Conservation (phyloP, 192 early-diverging fungal species). For the Jimgerdemannia flammicorona region DNA sequence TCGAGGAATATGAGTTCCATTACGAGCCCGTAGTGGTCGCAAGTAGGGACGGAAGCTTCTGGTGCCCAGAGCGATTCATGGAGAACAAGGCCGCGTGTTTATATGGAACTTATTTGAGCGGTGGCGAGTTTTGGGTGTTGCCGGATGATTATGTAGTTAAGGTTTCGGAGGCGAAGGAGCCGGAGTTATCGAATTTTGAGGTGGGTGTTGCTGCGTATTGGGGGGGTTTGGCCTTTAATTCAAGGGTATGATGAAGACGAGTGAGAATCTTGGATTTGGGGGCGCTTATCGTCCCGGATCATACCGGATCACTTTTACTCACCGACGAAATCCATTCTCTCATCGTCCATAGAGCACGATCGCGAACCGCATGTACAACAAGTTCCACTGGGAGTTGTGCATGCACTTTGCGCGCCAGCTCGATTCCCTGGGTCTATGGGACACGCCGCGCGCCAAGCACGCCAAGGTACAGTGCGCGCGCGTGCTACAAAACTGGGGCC, state of each 20-base stretch:
- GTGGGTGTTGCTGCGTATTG: slow-evolving; percentile 17
- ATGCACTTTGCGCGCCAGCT: slow-evolving; percentile 53
- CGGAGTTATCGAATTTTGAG: slow-evolving; percentile 38
- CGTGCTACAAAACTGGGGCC: slow-evolving; percentile 34
- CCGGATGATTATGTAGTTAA: slow-evolving; percentile 46
- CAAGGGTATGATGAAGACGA: background rate
- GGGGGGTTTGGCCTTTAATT: no score
- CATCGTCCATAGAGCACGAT: slow-evolving; percentile 40
- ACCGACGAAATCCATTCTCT: slow-evolving; percentile 4
- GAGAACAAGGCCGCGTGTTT: slow-evolving; percentile 52
- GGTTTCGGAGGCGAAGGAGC: slow-evolving; percentile 13
- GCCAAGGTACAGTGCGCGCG: slow-evolving; percentile 27
- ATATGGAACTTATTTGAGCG: slow-evolving; percentile 45
- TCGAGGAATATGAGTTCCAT: slow-evolving; percentile 55
- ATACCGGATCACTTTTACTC: background rate
- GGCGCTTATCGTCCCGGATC: background rate
- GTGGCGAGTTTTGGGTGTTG: slow-evolving; percentile 52
- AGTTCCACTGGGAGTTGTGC: slow-evolving; percentile 54
- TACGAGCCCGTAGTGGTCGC: slow-evolving; percentile 51
- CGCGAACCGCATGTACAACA: slow-evolving; percentile 50
- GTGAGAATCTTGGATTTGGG: background rate
- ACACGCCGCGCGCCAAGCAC: slow-evolving; percentile 40
- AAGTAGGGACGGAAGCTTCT: slow-evolving; percentile 42
- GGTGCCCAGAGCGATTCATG: slow-evolving; percentile 54
- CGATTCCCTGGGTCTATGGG: slow-evolving; percentile 47